Evolutionary conservation across 192 early-diverging fungal genomes (phyloP), one percentile per base, ranked within the genome.

Genomic region (Chytriomyces sp.): DNA sequence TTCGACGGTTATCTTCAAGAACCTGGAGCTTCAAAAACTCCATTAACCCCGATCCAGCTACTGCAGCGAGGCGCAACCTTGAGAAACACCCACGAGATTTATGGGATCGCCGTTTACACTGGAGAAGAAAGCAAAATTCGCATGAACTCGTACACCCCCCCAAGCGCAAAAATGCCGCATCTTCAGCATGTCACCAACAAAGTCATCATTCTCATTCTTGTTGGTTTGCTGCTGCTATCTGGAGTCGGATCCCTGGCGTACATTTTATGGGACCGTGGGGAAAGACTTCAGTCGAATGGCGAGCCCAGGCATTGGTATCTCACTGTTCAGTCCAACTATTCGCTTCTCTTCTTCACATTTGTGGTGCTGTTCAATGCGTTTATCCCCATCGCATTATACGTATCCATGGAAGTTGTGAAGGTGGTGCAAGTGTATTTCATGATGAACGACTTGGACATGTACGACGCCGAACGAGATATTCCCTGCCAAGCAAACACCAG

Each of bases 91-190:
- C 89, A 92, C 60, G 96, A 92, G 90, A 85, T 92, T 3, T 90
- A 95, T 67, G 95, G 93, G 0, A 53, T 94, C 0, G 92, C 94
- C n/a, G 69, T 97, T 7, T 94, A 88, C 65, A 96, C 96, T 5
- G 96, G 96, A 7, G 82, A 84, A 5, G 94, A 98, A 74, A 93
- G 94, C 67, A 98, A 97, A 80, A 94, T 96, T 69, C 90, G 94
- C 81, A 86, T 95, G 13, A 97, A 97, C 82, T 92, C 94, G 35
- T 94, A 95, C 43, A 84, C 89, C 43, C 93, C 94, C 7, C 95
- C 95, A 9, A 68, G 45, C 10, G 92, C 89, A 49, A 98, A 98
- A 80, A 88, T 94, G 63, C 92, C 91, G 75, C 86, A 89, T 61
- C 92, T 97, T 69, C 95, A 97, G 77, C 90, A 89, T 62, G 82